Evolutionary conservation across 805 yeast genomes (phyloP).

Genomic region (Ogataea populi-albae): DNA sequence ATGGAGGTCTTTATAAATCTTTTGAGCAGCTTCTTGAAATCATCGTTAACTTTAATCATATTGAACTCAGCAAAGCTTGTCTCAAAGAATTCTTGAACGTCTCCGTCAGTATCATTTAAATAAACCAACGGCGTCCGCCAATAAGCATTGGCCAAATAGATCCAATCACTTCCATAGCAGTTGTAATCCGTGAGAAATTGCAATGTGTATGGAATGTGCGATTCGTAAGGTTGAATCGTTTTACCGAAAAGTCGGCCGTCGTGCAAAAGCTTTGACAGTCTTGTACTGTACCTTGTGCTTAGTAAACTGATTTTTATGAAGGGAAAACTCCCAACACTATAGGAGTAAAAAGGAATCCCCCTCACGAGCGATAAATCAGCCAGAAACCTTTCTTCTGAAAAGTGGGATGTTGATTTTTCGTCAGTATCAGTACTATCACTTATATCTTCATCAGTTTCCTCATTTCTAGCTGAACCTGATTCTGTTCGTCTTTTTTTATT

Average conservation of each 20-base stretch:
- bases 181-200: conserved; percentile 85
- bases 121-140: conserved; percentile 55
- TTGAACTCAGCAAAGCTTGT: conserved; percentile 26
- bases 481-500: conserved; percentile 11
- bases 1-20: conserved; percentile 12
- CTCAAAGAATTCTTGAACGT: conserved; percentile 21
- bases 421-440: background rate
- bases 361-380: conserved; percentile 64
- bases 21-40: conserved; percentile 33
- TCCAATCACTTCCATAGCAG: conserved; percentile 81
- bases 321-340: conserved; percentile 57
- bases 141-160: conserved; percentile 43
- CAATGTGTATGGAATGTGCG: conserved; percentile 72
- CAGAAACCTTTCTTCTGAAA: conserved; percentile 39
- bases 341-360: conserved; percentile 85
- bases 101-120: conserved; percentile 5
- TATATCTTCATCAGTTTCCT: background rate
- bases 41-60: conserved; percentile 28
- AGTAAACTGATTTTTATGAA: conserved; percentile 68
- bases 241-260: conserved; percentile 42
- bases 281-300: conserved; percentile 56
- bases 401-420: conserved; percentile 13
- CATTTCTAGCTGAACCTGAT: conserved; percentile 3
- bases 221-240: conserved; percentile 58
- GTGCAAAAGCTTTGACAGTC: conserved; percentile 48